Evolutionary conservation across 1,139 yeast genomes (phyloP).

Genomic region (Saccharomyces pastorianus): DNA sequence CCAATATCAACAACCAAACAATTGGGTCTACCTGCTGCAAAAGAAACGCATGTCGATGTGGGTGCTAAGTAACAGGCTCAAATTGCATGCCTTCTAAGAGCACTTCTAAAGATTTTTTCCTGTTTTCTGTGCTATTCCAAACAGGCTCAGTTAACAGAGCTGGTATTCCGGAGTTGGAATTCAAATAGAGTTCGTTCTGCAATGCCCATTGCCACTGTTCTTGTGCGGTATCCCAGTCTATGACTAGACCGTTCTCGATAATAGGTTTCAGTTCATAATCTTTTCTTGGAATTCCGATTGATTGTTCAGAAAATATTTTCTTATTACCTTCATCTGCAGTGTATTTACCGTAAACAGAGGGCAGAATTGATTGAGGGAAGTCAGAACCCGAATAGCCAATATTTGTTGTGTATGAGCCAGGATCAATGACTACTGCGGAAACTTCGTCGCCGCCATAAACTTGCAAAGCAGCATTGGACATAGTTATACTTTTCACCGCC

Average conservation of each 20-base stretch:
- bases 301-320: conserved; percentile 44
- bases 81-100: conserved; percentile 66
- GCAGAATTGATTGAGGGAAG: conserved; percentile 67
- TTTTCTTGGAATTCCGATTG: conserved; percentile 47
- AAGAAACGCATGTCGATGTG: conserved; percentile 81
- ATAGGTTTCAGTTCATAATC: conserved; percentile 49
- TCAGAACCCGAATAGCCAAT: conserved; percentile 95
- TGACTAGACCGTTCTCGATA: conserved; percentile 50
- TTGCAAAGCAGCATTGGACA: conserved; percentile 32
- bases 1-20: conserved; percentile 93
- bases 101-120: conserved; percentile 65
- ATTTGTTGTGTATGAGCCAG: conserved; percentile 77
- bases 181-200: conserved; percentile 22
- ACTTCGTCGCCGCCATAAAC: conserved; percentile 73
- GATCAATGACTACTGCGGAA: conserved; percentile 83
- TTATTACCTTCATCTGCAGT: conserved; percentile 13
- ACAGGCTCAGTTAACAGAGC: conserved; percentile 30
- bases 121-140: conserved; percentile 68
- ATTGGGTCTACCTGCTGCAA: conserved; percentile 89
- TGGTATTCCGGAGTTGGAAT: conserved; percentile 35
- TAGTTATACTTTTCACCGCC: conserved; percentile 3
- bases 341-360: conserved; percentile 48
- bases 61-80: conserved; percentile 86
- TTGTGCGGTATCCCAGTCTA: conserved; percentile 70
- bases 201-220: conserved; percentile 58